Percentiles rank a stretch among this genome's conserved stretches.
phyloP scores from a whole-genome alignment of 2,329 filamentous ascomycete species.

The Diplodia seriata region DNA sequence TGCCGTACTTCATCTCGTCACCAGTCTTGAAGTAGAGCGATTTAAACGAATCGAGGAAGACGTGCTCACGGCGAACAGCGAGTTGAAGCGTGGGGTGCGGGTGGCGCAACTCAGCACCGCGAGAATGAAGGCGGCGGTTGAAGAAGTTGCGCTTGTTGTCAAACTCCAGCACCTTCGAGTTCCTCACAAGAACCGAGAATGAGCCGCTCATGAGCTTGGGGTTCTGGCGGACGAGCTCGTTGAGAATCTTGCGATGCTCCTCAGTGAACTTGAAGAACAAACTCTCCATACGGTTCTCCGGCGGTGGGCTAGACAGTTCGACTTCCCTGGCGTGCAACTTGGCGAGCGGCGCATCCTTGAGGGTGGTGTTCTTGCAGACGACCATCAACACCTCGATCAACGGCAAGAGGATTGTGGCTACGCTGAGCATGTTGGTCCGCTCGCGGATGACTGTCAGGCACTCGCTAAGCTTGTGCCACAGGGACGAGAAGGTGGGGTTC shows the following conservation, averaged over 20 bases:
- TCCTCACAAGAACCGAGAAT: slow-evolving; percentile 94
- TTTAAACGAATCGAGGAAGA: slow-evolving; percentile 98
- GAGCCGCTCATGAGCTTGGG: slow-evolving; percentile 99
- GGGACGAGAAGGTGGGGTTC: slow-evolving; percentile 83
- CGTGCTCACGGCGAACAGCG: slow-evolving; percentile 87
- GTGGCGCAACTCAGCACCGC: slow-evolving; percentile 72
- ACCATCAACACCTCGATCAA: slow-evolving; percentile 98
- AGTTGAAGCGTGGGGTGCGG: slow-evolving; percentile 81
- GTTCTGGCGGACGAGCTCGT: slow-evolving; percentile 95
- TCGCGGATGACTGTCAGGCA: slow-evolving; percentile 88
- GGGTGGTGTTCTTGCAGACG: slow-evolving; percentile 95
- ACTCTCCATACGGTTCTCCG: slow-evolving; percentile 82
- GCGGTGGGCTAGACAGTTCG: slow-evolving; percentile 75
- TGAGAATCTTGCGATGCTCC: slow-evolving; percentile 95
- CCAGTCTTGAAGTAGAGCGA: slow-evolving; percentile 96
- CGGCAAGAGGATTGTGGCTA: slow-evolving; percentile 92
- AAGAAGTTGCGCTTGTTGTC: slow-evolving; percentile 99
- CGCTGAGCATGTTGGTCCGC: slow-evolving; percentile 94
- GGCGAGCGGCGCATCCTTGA: slow-evolving; percentile 67
- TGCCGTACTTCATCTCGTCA: slow-evolving; percentile 98
- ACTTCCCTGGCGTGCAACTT: slow-evolving; percentile 66
- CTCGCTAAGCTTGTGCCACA: slow-evolving; percentile 91
- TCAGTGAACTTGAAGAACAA: slow-evolving; percentile 98
- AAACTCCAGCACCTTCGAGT: slow-evolving; percentile 97
- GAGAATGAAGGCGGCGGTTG: slow-evolving; percentile 86